phyloP scores from a whole-genome alignment of 805 yeast species.

The Myxozyma neglecta region DNA sequence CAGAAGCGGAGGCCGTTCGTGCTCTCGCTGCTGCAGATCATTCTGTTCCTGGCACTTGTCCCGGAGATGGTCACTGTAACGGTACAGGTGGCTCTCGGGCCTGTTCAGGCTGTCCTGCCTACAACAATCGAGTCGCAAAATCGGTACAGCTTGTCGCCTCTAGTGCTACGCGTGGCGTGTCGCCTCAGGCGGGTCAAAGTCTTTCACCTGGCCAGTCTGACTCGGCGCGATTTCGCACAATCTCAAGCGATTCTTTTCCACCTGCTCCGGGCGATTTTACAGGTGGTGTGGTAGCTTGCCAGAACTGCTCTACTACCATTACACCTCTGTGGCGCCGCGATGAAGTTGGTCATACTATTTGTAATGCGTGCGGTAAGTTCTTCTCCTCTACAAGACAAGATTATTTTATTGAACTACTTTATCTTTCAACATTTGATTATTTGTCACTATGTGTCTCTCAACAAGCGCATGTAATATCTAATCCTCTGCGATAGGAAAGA shows the following conservation, averaged over 20 bases:
- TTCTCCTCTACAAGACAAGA: too few species aligned
- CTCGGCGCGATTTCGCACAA: not conserved
- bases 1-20: not conserved
- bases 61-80: conserved; percentile 77
- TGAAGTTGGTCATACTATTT: conserved; percentile 75
- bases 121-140: conserved; percentile 55
- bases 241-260: not conserved
- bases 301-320: conserved; percentile 79
- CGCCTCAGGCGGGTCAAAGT: conserved; percentile 6
- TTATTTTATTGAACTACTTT: not conserved
- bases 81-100: conserved; percentile 84
- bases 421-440: not conserved
- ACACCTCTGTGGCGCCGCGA: conserved; percentile 88
- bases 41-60: conserved; percentile 53
- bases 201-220: not conserved
- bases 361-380: conserved; percentile 75
- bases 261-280: not conserved
- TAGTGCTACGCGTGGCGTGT: not conserved
- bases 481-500: not conserved
- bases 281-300: conserved; percentile 67
- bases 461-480: not conserved
- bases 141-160: conserved; percentile 27
- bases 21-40: conserved; percentile 10
- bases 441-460: not conserved
- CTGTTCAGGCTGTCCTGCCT: conserved; percentile 82